Evolutionary conservation across 2,329 filamentous ascomycete species (phyloP).

Genomic region (Aspergillus sp.): DNA sequence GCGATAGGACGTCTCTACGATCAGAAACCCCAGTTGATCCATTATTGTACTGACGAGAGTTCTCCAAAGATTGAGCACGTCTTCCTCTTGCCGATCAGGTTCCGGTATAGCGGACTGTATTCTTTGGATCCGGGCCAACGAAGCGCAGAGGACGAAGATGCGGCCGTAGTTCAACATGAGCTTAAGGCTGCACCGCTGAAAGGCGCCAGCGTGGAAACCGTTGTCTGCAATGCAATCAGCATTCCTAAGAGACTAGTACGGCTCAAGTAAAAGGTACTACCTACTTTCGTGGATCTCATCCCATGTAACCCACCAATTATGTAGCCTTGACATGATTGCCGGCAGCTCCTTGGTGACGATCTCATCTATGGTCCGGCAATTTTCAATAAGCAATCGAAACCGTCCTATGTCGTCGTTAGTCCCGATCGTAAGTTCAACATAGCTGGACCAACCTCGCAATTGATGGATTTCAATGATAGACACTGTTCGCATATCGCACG

Average conservation of each 20-base stretch:
- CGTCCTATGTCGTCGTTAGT: conserved; percentile 15
- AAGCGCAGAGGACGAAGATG: conserved; percentile 31
- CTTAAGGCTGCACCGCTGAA: conserved; percentile 34
- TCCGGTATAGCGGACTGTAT: conserved; percentile 22
- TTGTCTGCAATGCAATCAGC: conserved; percentile 24
- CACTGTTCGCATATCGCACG: conserved; percentile 33
- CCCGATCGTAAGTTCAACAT: no score
- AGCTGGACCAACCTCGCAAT: conserved; percentile 23
- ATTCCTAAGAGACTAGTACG: neutral
- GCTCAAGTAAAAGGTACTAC: neutral
- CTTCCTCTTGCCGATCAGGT: conserved; percentile 19
- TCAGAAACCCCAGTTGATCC: conserved; percentile 31
- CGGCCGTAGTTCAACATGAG: conserved; percentile 33
- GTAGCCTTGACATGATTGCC: conserved; percentile 28
- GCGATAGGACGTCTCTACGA: conserved; percentile 30
- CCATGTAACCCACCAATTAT: conserved; percentile 35
- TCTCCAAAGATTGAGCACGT: conserved; percentile 28
- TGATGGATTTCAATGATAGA: conserved; percentile 36
- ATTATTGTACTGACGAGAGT: conserved; percentile 31
- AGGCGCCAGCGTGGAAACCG: conserved; percentile 34
- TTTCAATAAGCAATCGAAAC: conserved; percentile 29
- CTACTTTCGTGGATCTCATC: conserved; percentile 33
- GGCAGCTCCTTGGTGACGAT: conserved; percentile 28
- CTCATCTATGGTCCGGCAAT: conserved; percentile 20
- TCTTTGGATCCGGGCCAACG: conserved; percentile 34